phyloP scores from a whole-genome alignment of 768 basidiomycete species.

The Clathrus columnatus region DNA sequence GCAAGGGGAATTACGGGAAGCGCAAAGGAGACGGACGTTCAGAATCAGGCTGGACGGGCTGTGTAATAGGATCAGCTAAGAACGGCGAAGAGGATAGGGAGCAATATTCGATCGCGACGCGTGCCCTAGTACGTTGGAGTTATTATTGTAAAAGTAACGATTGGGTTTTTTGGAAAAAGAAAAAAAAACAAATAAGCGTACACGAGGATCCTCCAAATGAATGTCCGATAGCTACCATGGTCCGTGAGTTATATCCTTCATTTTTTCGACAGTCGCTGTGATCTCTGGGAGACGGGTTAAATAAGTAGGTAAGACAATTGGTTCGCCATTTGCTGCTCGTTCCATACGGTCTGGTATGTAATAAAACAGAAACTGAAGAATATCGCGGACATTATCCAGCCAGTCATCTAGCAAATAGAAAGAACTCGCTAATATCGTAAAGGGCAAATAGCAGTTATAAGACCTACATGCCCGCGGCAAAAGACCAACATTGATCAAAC shows the following conservation, averaged over 20 bases:
- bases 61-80: slow-evolving; percentile 73
- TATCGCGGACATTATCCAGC: slow-evolving; percentile 69
- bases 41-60: slow-evolving; percentile 25
- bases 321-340: slow-evolving; percentile 17
- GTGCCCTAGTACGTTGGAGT: slow-evolving; percentile 34
- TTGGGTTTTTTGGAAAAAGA: neutral
- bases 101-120: slow-evolving; percentile 56
- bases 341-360: slow-evolving; percentile 43
- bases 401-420: slow-evolving; percentile 50
- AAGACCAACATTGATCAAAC: slow-evolving; percentile 50
- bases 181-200: slow-evolving; percentile 29
- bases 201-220: slow-evolving; percentile 79
- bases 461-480: slow-evolving; percentile 32
- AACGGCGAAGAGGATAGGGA: slow-evolving; percentile 62
- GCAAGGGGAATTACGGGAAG: too few relatives aligned
- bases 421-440: neutral
- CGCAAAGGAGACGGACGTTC: too few relatives aligned
- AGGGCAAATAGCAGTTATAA: neutral
- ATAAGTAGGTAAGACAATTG: slow-evolving; percentile 38
- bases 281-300: slow-evolving; percentile 39
- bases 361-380: slow-evolving; percentile 62
- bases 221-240: slow-evolving; percentile 68
- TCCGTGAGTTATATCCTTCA: slow-evolving; percentile 43
- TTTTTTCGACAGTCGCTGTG: slow-evolving; percentile 34
- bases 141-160: slow-evolving; percentile 2